These are phyloP conservation scores for Ichthyophthirius multifiliis DNA, from an alignment of 169 alveolate species.

Conservation along the genomic window DNA sequence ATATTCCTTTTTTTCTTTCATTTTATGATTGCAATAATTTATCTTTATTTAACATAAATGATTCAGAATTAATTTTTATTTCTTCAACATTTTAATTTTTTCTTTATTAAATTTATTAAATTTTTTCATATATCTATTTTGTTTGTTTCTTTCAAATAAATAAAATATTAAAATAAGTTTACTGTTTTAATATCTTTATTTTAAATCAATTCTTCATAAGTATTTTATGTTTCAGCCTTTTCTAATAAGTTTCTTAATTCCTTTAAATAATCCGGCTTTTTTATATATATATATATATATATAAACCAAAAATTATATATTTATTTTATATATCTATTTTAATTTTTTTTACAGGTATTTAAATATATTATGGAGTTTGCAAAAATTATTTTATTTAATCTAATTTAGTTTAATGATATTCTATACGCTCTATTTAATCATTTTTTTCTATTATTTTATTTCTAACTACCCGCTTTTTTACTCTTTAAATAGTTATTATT, in stretches of 20 bases:
- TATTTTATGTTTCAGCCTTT: background rate
- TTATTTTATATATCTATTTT: no score
- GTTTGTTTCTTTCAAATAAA: background rate
- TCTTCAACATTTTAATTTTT: background rate
- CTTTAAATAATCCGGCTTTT: background rate
- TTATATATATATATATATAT: background rate
- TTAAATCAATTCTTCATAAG: background rate
- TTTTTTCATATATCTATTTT: background rate
- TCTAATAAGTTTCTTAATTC: background rate
- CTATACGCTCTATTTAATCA: background rate
- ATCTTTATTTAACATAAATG: background rate
- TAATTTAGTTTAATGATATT: background rate
- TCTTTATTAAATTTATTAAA: background rate
- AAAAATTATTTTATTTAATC: background rate
- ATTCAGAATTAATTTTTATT: background rate
- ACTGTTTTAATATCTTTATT: background rate
- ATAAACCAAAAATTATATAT: background rate
- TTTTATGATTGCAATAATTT: background rate
- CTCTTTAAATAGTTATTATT: background rate
- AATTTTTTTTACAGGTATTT: background rate
- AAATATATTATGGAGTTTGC: background rate
- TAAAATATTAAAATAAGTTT: background rate
- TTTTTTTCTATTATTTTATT: background rate
- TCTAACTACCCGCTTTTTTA: background rate
- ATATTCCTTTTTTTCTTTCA: background rate